Percentiles rank a stretch among this genome's conserved stretches.
Evolutionary conservation across 2,329 filamentous ascomycete genomes (phyloP).

Genomic region (Fusarium bulbicola): DNA sequence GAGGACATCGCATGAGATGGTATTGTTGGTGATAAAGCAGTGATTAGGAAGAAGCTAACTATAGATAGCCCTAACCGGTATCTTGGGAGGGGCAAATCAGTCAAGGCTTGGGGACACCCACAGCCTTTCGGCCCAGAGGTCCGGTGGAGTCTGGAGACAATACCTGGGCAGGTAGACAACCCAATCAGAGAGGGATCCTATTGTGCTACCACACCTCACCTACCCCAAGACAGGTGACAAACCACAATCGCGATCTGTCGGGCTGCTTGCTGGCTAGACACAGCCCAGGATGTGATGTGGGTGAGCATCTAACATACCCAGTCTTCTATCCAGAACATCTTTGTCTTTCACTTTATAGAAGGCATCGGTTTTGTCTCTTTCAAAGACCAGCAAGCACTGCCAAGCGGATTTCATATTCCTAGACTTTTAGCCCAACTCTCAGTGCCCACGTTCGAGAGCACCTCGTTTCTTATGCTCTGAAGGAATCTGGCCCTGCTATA

Average conservation of each 20-base stretch:
- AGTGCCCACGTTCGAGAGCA: background rate
- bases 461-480: background rate
- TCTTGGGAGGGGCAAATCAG: constrained; percentile 35
- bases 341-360: background rate
- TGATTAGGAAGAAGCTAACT: constrained; percentile 13
- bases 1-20: constrained; percentile 17
- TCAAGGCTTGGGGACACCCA: background rate
- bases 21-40: background rate
- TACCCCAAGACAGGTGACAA: background rate
- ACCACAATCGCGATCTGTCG: constrained; percentile 32
- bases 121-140: constrained; percentile 20
- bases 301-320: background rate
- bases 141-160: constrained; percentile 1
- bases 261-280: background rate
- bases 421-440: background rate
- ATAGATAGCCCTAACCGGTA: constrained; percentile 35
- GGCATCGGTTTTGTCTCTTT: background rate
- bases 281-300: constrained; percentile 12
- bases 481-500: background rate
- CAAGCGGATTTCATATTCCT: background rate
- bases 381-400: background rate
- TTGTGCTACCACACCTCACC: constrained; percentile 21
- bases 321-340: background rate
- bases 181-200: background rate
- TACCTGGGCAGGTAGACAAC: background rate